A percentile compares a stretch with the other conserved stretches of the same genome.
These are phyloP conservation scores for Peronospora belbahrii DNA, from an alignment of 352 stramenopile genomes.

Conservation along the genomic window DNA sequence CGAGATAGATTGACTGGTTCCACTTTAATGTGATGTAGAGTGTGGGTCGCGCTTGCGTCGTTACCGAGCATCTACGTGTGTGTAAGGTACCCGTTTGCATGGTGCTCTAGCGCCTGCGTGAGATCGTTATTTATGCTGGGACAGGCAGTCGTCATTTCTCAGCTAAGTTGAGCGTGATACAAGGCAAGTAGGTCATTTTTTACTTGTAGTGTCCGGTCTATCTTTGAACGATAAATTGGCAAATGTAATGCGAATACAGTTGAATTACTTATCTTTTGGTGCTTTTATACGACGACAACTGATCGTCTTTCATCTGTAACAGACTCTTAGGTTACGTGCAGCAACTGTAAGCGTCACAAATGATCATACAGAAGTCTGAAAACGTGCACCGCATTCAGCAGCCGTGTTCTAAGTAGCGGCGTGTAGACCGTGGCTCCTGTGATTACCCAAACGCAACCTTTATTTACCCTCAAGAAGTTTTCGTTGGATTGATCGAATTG, in stretches of 20 bases:
- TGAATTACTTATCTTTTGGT: background rate
- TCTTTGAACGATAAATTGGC: slow-evolving; percentile 6
- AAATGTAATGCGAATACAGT: slow-evolving; percentile 1
- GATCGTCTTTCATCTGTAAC: no score
- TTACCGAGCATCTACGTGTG: slow-evolving; percentile 5
- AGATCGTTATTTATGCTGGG: slow-evolving; percentile 24
- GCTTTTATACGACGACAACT: no score
- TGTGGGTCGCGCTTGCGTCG: slow-evolving; percentile 13
- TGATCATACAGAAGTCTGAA: no score
- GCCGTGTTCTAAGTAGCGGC: no score
- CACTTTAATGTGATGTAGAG: slow-evolving; percentile 20
- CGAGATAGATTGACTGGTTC: slow-evolving; percentile 50
- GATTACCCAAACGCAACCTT: no score
- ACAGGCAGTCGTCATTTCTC: slow-evolving; percentile 2
- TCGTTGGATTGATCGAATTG: no score
- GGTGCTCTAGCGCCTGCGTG: slow-evolving; percentile 1
- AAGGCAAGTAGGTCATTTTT: background rate
- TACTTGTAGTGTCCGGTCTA: background rate
- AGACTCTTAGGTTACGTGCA: no score
- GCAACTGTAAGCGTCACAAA: no score
- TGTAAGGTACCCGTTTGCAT: slow-evolving; percentile 23
- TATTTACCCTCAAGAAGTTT: no score
- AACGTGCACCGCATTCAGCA: no score
- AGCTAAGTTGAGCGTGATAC: slow-evolving; percentile 1
- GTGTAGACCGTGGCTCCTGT: no score